phyloP scores from a whole-genome alignment of 2,329 filamentous ascomycete genomes.

The Arthrinium phaeospermum region DNA sequence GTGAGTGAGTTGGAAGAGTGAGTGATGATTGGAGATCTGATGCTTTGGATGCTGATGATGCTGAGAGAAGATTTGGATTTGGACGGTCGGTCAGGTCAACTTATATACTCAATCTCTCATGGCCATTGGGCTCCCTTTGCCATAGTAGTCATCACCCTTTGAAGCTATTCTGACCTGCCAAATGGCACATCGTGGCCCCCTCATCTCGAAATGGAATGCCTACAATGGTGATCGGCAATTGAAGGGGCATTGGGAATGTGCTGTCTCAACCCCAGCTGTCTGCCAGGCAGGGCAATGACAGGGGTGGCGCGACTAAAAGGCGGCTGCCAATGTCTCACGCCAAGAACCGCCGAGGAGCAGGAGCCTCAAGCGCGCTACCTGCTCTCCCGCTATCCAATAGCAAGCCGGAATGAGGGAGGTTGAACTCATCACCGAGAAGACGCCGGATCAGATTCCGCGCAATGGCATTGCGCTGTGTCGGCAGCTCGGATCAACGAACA shows the following conservation, averaged over 20 bases:
- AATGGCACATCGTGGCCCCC: background rate
- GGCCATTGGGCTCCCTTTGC: background rate
- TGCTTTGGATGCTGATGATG: conserved; percentile 17
- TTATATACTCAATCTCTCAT: conserved; percentile 7
- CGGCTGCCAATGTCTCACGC: background rate
- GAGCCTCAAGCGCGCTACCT: background rate
- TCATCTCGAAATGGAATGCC: conserved; percentile 15
- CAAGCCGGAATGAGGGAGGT: background rate
- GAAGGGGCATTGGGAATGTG: conserved; percentile 16
- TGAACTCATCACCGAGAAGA: background rate
- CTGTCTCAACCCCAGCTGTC: background rate
- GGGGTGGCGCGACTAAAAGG: background rate
- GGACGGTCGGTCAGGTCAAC: background rate
- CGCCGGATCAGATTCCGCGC: background rate
- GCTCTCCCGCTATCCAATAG: conserved; percentile 23
- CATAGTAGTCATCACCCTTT: background rate
- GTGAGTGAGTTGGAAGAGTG: conserved; percentile 14
- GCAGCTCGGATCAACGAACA: background rate
- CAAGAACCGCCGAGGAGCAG: background rate
- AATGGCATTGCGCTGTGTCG: background rate
- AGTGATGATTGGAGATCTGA: conserved; percentile 11
- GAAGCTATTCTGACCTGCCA: background rate
- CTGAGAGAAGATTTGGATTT: background rate
- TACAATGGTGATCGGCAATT: conserved; percentile 19
- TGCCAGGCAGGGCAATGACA: background rate